Evolutionary conservation across 176 grass and related monocot genomes (phyloP), one percentile per base, ranked within the genome.

Genomic region (Zoysia japonica): DNA sequence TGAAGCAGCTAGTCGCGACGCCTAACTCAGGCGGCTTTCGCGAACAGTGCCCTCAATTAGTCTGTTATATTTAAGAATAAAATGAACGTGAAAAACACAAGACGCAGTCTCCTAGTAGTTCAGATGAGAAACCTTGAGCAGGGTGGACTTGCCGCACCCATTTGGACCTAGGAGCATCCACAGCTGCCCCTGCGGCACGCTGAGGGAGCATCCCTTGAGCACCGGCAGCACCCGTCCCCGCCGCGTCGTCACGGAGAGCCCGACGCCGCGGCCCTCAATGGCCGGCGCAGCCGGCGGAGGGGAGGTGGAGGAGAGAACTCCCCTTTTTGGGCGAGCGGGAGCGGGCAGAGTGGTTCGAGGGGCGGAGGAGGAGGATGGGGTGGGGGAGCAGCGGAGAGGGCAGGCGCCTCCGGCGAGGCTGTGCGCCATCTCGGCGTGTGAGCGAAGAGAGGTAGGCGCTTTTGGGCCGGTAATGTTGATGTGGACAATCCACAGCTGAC

Each of bases 151-250:
- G 83, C 92, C 95, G 49, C 95, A 94, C n/a, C 92, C 89, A 71
- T 98, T 98, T 80, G 92, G 92, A 19, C 95, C 95, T 12, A 98
- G 95, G 65, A 98, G 95, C 95, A 98, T 94, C 92, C 95, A 98
- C 45, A 98, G 89, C 78, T 98, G 81, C 19, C 95, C 95, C 19
- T 81, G 81, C 0, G 89, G 95, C 8, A 98, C 78, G 16, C 56
- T 63, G 45, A 98, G 68, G 7, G 95, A 94, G 61, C 95, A 94
- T 43, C 90, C 80, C 80, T 90, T 98, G 37, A 98, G 83, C 36
- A 98, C 91, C 15, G 89, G 88, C 38, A 92, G 46, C 49, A 76
- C 44, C 70, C 71, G 70, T 0, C 92, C 92, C 56, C 72, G 73
- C 40, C 61, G 87, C 48, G 81, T 92, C 61, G 77, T 92, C 71